phyloP scores from a whole-genome alignment of 805 yeast species.

The Ogataea polymorpha region DNA sequence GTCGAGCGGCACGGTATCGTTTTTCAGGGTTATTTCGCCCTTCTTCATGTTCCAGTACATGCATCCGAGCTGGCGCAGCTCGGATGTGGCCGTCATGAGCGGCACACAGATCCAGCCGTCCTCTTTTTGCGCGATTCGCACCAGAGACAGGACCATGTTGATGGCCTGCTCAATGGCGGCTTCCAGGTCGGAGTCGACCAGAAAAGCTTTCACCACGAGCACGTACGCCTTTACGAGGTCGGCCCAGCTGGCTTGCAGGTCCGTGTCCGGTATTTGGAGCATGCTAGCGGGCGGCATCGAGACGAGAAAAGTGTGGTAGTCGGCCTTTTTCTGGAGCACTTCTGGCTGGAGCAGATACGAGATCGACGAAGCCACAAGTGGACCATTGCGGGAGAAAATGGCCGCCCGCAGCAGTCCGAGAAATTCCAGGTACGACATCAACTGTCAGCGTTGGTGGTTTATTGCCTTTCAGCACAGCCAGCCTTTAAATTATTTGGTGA shows the following conservation, averaged over 20 bases:
- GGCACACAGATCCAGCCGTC: constrained; percentile 21
- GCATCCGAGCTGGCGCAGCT: constrained; percentile 18
- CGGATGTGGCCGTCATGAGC: constrained; percentile 17
- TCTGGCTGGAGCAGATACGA: constrained; percentile 20
- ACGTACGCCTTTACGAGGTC: constrained; percentile 12
- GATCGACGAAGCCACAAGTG: constrained; percentile 8
- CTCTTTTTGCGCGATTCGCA: constrained; percentile 18
- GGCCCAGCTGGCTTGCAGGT: constrained; percentile 10
- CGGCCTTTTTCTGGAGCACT: constrained; percentile 14
- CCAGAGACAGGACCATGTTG: constrained; percentile 14
- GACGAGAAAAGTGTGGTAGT: constrained; percentile 13
- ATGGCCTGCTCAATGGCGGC: constrained; percentile 17
- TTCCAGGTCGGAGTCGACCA: constrained; percentile 20
- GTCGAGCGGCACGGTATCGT: constrained; percentile 18
- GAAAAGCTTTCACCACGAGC: constrained; percentile 15
- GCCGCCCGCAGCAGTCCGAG: constrained; percentile 12
- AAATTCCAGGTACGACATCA: constrained; percentile 17
- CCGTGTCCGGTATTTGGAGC: constrained; percentile 11
- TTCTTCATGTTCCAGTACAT: constrained; percentile 16
- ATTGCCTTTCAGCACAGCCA: constrained; percentile 3
- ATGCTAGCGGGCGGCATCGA: constrained; percentile 16
- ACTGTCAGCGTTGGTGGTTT: not conserved
- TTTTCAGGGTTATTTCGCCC: constrained; percentile 4
- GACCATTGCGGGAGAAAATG: constrained; percentile 12
- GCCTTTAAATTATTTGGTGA: too few species aligned